These are phyloP conservation scores for Agaricus sinodeliciosus DNA, from an alignment of 768 basidiomycete genomes.

Conservation along the genomic window DNA sequence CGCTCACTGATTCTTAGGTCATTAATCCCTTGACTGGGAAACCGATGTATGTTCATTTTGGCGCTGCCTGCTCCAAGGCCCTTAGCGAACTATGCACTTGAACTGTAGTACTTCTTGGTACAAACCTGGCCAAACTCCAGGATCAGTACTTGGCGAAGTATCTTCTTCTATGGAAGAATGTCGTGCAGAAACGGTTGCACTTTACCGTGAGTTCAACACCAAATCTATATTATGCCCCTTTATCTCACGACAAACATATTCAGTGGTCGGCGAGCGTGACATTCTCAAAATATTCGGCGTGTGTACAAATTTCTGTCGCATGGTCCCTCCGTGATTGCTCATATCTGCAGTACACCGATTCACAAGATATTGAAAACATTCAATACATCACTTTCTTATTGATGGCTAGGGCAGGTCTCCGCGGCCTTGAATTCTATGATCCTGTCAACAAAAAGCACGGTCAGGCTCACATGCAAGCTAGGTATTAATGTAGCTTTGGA, in stretches of 20 bases:
- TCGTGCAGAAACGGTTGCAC: slow-evolving; percentile 81
- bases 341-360: slow-evolving; percentile 49
- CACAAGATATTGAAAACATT: slow-evolving; percentile 68
- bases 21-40: slow-evolving; percentile 78
- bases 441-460: slow-evolving; percentile 77
- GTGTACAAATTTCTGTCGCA: slow-evolving; percentile 16
- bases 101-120: slow-evolving; percentile 73
- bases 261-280: slow-evolving; percentile 67
- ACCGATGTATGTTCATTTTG: slow-evolving; percentile 46
- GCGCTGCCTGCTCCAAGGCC: neutral
- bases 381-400: slow-evolving; percentile 76
- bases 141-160: slow-evolving; percentile 77
- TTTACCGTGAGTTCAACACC: slow-evolving; percentile 54
- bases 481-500: slow-evolving; percentile 34
- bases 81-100: neutral
- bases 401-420: slow-evolving; percentile 81
- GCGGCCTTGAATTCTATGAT: slow-evolving; percentile 79
- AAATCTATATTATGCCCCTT: neutral
- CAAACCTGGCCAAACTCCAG: slow-evolving; percentile 79
- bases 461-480: slow-evolving; percentile 88
- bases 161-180: slow-evolving; percentile 92
- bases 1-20: slow-evolving; percentile 34
- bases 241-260: slow-evolving; percentile 2
- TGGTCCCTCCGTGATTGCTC: neutral
- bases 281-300: slow-evolving; percentile 82